Percentiles rank a stretch among this genome's conserved stretches.
Evolutionary conservation across 805 yeast species (phyloP).

Genomic region (Tetrapisispora fleetii): DNA sequence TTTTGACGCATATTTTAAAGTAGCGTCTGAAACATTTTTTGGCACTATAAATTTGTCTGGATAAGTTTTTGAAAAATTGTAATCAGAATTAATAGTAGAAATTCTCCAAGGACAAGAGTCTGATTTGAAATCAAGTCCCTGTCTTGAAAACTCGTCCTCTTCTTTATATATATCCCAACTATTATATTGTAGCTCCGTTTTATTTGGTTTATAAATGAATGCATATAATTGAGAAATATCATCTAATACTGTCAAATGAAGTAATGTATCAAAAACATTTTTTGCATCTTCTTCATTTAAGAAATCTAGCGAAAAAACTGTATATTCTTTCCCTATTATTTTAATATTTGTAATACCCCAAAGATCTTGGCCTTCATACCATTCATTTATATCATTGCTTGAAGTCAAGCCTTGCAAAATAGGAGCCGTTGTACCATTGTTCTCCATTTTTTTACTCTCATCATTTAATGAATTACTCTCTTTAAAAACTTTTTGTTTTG

Average conservation of each 20-base stretch:
- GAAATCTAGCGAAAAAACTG: slow-evolving; percentile 71
- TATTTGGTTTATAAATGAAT: slow-evolving; percentile 66
- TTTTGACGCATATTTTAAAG: slow-evolving; percentile 72
- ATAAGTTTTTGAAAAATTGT: slow-evolving; percentile 64
- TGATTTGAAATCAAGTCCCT: slow-evolving; percentile 41
- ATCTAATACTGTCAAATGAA: slow-evolving; percentile 51
- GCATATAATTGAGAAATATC: slow-evolving; percentile 61
- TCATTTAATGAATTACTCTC: background rate
- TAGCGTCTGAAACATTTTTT: slow-evolving; percentile 64
- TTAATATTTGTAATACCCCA: slow-evolving; percentile 46
- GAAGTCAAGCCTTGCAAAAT: background rate
- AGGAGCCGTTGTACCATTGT: background rate
- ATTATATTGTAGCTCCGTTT: slow-evolving; percentile 41
- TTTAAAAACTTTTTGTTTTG: slow-evolving; percentile 12
- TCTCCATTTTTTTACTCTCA: slow-evolving; percentile 1
- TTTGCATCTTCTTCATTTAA: slow-evolving; percentile 44
- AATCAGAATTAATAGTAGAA: slow-evolving; percentile 52
- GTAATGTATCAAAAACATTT: slow-evolving; percentile 65
- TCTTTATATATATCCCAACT: slow-evolving; percentile 71
- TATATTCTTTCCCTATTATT: slow-evolving; percentile 75
- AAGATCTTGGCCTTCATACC: slow-evolving; percentile 23
- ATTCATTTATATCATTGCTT: slow-evolving; percentile 4
- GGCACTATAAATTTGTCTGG: slow-evolving; percentile 68
- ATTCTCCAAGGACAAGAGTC: slow-evolving; percentile 52
- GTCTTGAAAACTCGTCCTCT: slow-evolving; percentile 56